Conservation (phyloP, 345 rosid species). For the Isatis tinctoria region DNA sequence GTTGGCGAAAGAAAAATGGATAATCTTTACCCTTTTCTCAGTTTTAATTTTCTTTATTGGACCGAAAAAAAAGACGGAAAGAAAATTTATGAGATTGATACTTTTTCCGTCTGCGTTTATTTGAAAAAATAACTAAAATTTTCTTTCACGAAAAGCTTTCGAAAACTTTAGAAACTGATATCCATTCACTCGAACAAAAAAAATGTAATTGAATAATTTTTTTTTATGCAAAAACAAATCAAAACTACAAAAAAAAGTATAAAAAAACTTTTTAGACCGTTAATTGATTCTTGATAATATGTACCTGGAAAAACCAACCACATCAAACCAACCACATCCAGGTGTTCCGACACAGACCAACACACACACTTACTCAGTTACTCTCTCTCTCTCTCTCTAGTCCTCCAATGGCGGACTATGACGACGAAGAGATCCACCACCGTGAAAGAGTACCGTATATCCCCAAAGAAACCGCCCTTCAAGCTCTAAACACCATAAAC, state of each 20-base stretch:
- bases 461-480: conserved; percentile 82
- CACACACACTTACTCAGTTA: background rate
- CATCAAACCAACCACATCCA: background rate
- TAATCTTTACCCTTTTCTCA: too few species aligned
- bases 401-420: conserved; percentile 68
- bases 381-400: background rate
- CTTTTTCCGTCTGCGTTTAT: too few species aligned
- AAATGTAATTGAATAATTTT: too few species aligned
- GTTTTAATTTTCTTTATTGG: too few species aligned
- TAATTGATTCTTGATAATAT: background rate
- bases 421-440: conserved; percentile 37
- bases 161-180: too few species aligned
- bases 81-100: too few species aligned
- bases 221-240: background rate
- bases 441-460: conserved; percentile 36
- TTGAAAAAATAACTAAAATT: too few species aligned
- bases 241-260: background rate
- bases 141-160: too few species aligned
- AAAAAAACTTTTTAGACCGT: background rate
- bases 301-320: background rate
- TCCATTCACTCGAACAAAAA: too few species aligned
- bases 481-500: conserved; percentile 86
- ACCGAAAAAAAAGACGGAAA: too few species aligned
- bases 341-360: background rate
- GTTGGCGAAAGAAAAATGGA: too few species aligned